These are phyloP conservation scores for Morella rubra DNA, from an alignment of 306 rosid species.

Conservation along the genomic window DNA sequence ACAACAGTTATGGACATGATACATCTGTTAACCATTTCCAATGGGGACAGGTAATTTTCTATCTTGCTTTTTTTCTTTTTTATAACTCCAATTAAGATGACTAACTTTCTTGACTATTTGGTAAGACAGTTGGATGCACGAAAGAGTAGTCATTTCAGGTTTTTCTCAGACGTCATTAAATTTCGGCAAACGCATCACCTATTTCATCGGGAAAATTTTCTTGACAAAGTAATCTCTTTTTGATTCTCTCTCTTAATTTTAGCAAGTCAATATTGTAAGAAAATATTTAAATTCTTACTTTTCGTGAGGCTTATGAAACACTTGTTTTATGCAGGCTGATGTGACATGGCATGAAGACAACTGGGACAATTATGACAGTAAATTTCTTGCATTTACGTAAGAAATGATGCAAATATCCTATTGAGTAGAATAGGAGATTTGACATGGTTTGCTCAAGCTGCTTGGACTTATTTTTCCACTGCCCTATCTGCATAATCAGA, in stretches of 20 bases:
- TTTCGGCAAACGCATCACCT: slow-evolving; percentile 57
- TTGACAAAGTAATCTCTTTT: slow-evolving; percentile 51
- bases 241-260: slow-evolving; percentile 21
- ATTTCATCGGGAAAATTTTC: slow-evolving; percentile 64
- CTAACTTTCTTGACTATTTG: slow-evolving; percentile 20
- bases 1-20: slow-evolving; percentile 96
- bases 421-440: slow-evolving; percentile 15
- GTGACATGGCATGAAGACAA: slow-evolving; percentile 96
- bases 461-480: neutral
- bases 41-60: slow-evolving; percentile 65
- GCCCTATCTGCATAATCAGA: neutral
- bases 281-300: slow-evolving; percentile 8
- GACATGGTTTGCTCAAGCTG: neutral
- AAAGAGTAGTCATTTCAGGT: slow-evolving; percentile 70
- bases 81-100: slow-evolving; percentile 24
- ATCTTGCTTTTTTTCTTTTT: slow-evolving; percentile 8
- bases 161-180: slow-evolving; percentile 70
- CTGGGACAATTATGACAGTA: slow-evolving; percentile 79
- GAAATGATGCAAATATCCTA: slow-evolving; percentile 25
- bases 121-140: slow-evolving; percentile 60
- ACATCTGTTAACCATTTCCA: slow-evolving; percentile 69
- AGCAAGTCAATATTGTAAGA: slow-evolving; percentile 13
- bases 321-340: slow-evolving; percentile 53
- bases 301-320: slow-evolving; percentile 25
- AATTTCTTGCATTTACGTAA: slow-evolving; percentile 95